Conservation (phyloP, 768 basidiomycete species). For the Inosperma sp. region DNA sequence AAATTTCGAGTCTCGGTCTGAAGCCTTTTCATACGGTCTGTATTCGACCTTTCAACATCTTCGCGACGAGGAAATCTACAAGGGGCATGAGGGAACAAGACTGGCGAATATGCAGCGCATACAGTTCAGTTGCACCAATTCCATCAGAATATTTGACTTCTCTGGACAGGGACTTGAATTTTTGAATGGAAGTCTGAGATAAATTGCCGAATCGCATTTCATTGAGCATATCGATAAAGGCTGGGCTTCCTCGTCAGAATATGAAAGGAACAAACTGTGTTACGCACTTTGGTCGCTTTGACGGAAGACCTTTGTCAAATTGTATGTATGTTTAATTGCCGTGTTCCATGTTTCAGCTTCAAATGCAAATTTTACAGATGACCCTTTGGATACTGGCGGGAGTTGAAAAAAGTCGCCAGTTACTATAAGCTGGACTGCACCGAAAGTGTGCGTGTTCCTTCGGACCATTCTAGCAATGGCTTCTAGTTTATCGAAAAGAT, state of each 20-base stretch:
- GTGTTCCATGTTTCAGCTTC: slow-evolving; percentile 78
- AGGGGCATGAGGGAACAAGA: background rate
- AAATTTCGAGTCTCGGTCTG: slow-evolving; percentile 50
- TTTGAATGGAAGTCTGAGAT: slow-evolving; percentile 55
- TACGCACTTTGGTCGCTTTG: slow-evolving; percentile 83
- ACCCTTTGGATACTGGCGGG: slow-evolving; percentile 77
- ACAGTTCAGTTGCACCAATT: slow-evolving; percentile 89
- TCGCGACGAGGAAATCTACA: slow-evolving; percentile 84
- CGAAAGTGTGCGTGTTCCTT: slow-evolving; percentile 69
- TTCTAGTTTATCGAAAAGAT: slow-evolving; percentile 87
- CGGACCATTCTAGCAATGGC: slow-evolving; percentile 62
- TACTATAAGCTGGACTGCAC: slow-evolving; percentile 92
- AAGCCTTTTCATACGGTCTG: slow-evolving; percentile 58
- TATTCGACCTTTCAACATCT: slow-evolving; percentile 87
- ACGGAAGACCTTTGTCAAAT: slow-evolving; percentile 92
- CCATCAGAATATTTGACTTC: slow-evolving; percentile 75
- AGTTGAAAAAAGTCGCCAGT: slow-evolving; percentile 99
- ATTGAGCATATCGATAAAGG: slow-evolving; percentile 94
- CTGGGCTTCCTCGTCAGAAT: slow-evolving; percentile 34
- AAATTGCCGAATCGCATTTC: slow-evolving; percentile 93
- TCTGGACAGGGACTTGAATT: slow-evolving; percentile 68
- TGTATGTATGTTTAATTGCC: slow-evolving; percentile 76
- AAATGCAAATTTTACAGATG: slow-evolving; percentile 82
- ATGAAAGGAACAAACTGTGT: slow-evolving; percentile 1
- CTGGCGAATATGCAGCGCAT: slow-evolving; percentile 20